Percentiles rank a stretch among this genome's conserved stretches.
Evolutionary conservation across 192 early-diverging fungal genomes (phyloP).

Genomic region (Entophlyctis luteolus): DNA sequence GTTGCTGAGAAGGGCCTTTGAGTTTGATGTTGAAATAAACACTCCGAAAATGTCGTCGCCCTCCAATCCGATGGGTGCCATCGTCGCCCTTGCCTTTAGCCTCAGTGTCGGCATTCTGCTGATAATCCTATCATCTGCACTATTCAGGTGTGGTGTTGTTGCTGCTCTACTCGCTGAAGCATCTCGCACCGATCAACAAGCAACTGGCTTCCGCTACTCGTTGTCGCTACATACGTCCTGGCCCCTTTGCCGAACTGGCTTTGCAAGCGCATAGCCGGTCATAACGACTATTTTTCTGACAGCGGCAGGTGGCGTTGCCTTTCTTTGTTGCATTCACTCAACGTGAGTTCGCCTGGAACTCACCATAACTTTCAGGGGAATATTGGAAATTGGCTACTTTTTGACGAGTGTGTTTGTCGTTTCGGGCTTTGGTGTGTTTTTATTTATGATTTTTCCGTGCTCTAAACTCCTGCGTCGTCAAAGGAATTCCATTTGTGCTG

Average conservation of each 20-base stretch:
- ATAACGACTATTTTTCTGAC: constrained; percentile 35
- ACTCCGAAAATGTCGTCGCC: constrained; percentile 19
- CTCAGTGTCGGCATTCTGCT: constrained; percentile 87
- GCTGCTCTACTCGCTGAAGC: background rate
- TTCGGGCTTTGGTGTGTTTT: constrained; percentile 75
- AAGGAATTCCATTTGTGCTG: constrained; percentile 12
- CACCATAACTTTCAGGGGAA: too few relatives aligned
- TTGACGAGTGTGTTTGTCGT: constrained; percentile 88
- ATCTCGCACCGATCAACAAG: constrained; percentile 37
- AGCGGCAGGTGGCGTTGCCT: constrained; percentile 65
- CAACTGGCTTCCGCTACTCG: constrained; percentile 94
- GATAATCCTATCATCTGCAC: constrained; percentile 91
- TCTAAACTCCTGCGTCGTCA: too few relatives aligned
- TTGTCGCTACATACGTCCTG: constrained; percentile 86
- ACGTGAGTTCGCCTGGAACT: too few relatives aligned
- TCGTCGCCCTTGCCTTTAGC: constrained; percentile 86
- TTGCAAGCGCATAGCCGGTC: constrained; percentile 66
- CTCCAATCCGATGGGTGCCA: constrained; percentile 48
- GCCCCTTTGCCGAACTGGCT: constrained; percentile 90
- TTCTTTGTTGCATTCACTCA: too few relatives aligned
- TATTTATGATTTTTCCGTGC: constrained; percentile 3
- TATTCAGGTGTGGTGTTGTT: constrained; percentile 65
- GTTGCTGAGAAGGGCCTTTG: too few relatives aligned
- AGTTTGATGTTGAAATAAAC: too few relatives aligned
- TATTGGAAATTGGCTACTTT: constrained; percentile 66